These are phyloP conservation scores for Pyronema omphalodes DNA, from an alignment of 495 filamentous ascomycete species.

Conservation along the genomic window DNA sequence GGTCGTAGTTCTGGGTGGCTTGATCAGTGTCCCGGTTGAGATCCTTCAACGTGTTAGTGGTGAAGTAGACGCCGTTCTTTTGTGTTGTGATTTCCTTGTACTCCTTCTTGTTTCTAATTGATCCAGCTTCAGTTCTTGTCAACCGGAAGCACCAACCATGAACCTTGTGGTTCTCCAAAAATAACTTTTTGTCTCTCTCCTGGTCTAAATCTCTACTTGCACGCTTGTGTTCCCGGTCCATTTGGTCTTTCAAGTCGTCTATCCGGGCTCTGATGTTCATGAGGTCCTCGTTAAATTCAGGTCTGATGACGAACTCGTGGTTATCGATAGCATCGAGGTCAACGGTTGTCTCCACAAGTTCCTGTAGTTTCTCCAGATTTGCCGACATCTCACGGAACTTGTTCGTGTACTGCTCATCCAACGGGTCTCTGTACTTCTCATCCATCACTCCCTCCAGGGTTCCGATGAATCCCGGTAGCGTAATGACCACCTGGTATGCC, in stretches of 20 bases:
- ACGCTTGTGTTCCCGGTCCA: conserved; percentile 62
- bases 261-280: conserved; percentile 77
- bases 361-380: conserved; percentile 67
- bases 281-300: conserved; percentile 85
- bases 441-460: conserved; percentile 91
- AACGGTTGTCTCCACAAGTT: conserved; percentile 98
- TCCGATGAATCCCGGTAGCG: conserved; percentile 72
- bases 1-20: conserved; percentile 85
- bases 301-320: conserved; percentile 97
- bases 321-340: conserved; percentile 90
- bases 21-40: conserved; percentile 85
- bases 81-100: conserved; percentile 96
- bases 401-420: conserved; percentile 73
- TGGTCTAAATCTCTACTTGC: conserved; percentile 73
- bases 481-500: conserved; percentile 85
- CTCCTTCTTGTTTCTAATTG: conserved; percentile 73
- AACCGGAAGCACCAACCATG: conserved; percentile 96
- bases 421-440: conserved; percentile 70
- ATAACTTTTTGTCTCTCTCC: conserved; percentile 94
- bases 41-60: conserved; percentile 63
- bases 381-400: conserved; percentile 53
- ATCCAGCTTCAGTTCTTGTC: conserved; percentile 75
- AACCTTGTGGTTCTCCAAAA: conserved; percentile 85
- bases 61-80: conserved; percentile 98
- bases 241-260: conserved; percentile 63